Conservation (phyloP, 2,329 filamentous ascomycete genomes). For the Teratosphaeria zuluensis region DNA sequence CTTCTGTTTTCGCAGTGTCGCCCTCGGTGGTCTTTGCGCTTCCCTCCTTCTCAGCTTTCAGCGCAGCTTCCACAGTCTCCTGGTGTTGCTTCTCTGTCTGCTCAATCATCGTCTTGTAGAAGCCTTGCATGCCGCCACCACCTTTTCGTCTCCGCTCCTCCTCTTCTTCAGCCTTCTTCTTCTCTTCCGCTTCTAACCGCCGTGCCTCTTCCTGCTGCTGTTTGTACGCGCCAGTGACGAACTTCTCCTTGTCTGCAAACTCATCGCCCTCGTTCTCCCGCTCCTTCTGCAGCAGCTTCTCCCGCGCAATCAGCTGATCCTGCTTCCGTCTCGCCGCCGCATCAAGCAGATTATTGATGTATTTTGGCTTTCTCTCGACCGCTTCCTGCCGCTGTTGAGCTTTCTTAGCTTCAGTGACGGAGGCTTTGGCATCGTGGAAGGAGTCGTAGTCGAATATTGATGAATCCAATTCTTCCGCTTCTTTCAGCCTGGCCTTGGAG, state of each 20-base stretch:
- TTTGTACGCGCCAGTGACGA: conserved; percentile 77
- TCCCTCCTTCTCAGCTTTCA: conserved; percentile 28
- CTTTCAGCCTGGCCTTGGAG: conserved; percentile 54
- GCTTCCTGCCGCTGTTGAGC: conserved; percentile 44
- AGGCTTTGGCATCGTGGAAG: conserved; percentile 67
- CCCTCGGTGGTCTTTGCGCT: conserved; percentile 19
- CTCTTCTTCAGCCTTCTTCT: conserved; percentile 53
- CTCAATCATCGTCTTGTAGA: conserved; percentile 66
- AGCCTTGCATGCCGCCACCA: conserved; percentile 55
- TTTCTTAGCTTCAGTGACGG: conserved; percentile 45
- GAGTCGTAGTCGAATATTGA: conserved; percentile 79
- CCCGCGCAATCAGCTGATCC: conserved; percentile 67
- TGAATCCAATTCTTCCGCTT: conserved; percentile 58
- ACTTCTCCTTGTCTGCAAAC: conserved; percentile 74
- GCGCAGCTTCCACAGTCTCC: conserved; percentile 58
- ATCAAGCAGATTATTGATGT: conserved; percentile 65
- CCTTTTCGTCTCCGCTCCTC: conserved; percentile 54
- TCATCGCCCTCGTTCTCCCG: conserved; percentile 72
- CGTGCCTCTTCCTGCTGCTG: conserved; percentile 68
- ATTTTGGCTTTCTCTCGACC: conserved; percentile 59
- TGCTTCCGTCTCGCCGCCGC: conserved; percentile 69
- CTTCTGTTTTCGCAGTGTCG: conserved; percentile 37
- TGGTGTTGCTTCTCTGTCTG: conserved; percentile 61
- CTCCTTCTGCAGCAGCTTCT: conserved; percentile 69
- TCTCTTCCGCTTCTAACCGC: conserved; percentile 62